Base-by-base conservation (phyloP, 768 basidiomycete species). In the Trametes sanguinea region DNA sequence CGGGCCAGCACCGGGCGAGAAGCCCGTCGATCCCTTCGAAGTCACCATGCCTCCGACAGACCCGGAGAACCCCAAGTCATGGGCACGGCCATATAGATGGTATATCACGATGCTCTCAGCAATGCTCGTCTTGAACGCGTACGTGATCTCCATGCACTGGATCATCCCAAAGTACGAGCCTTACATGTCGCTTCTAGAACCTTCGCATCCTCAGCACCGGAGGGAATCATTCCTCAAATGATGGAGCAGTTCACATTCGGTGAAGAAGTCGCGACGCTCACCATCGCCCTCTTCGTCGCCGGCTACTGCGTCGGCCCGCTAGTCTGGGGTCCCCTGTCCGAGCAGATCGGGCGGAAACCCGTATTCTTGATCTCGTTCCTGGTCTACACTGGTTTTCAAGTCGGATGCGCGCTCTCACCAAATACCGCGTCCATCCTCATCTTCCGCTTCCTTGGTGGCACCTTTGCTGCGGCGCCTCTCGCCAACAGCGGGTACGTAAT, bases 391-490 rank as follows among this genome's bases (percentile, higher is more conserved):
- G 79, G 77, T 43, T 89, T 89, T 68, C 85, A 86, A 76, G 70
- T 88, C 30, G 90, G 82, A 32, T 80, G 80, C 42, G 88, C 89
- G 0, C 75, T 89, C 3, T 76, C 86, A 0, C 74, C 77, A 42
- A 90, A 89, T 71, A 83, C 84, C 1, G 79, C 77, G 6, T 82
- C 86, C 4, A 71, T 92, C n/a, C 77, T 93, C 11, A 68, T 88
- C 16, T 84, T 89, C 65, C 83, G 91, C 22, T 87, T 91, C 70
- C 70, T 91, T n/a, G 82, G 84, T 1, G 90, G 90, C 11, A 76
- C 77, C 2, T 90, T 89, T 65, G 88, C 89, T 17, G 82, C 86
- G 16, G 81, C 85, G 32, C 90, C 89, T 1, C 67, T 90, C 47
- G 82, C 88, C 6, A 89, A 89, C 74, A 81, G 84, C 59, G 89